phyloP scores from a whole-genome alignment of 257 asterid species.

The Phtheirospermum japonicum region DNA sequence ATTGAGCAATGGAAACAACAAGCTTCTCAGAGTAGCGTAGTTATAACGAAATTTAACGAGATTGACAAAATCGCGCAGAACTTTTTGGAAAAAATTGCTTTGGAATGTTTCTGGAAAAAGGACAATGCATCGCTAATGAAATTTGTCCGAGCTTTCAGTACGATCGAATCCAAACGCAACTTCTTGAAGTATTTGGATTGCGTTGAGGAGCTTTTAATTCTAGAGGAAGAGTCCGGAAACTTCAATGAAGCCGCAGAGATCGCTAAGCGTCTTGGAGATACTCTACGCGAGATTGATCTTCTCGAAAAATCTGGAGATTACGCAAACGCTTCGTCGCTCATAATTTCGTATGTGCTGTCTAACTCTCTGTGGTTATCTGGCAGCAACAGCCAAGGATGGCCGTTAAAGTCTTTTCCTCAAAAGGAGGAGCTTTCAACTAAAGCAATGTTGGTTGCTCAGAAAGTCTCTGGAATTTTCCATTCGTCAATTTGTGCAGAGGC shows the following conservation, averaged over 20 bases:
- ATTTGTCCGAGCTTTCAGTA: conserved; percentile 45
- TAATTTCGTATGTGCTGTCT: conserved; percentile 36
- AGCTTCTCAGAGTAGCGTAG: conserved; percentile 20
- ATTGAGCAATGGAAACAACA: conserved; percentile 53
- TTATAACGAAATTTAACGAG: conserved; percentile 20
- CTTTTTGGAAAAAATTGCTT: conserved; percentile 45
- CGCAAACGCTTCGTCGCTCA: conserved; percentile 32
- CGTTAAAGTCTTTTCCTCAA: conserved; percentile 39
- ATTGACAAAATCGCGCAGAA: conserved; percentile 40
- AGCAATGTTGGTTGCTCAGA: conserved; percentile 34
- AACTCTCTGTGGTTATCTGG: conserved; percentile 46
- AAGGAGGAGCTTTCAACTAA: conserved; percentile 38
- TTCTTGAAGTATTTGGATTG: conserved; percentile 45
- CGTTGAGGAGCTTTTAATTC: conserved; percentile 41
- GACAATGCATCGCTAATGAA: conserved; percentile 44
- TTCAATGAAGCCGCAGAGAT: conserved; percentile 54
- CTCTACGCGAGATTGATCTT: conserved; percentile 39
- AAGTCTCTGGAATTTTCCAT: conserved; percentile 32
- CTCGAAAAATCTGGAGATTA: conserved; percentile 35
- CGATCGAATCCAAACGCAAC: conserved; percentile 40
- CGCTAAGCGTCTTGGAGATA: conserved; percentile 43
- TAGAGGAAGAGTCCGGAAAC: conserved; percentile 57
- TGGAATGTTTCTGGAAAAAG: conserved; percentile 27
- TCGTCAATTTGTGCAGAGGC: conserved; percentile 36
- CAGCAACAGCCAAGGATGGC: conserved; percentile 46